Evolutionary conservation across 148 eudicot genomes (phyloP).

Genomic region (Vaccinium corymbosum): DNA sequence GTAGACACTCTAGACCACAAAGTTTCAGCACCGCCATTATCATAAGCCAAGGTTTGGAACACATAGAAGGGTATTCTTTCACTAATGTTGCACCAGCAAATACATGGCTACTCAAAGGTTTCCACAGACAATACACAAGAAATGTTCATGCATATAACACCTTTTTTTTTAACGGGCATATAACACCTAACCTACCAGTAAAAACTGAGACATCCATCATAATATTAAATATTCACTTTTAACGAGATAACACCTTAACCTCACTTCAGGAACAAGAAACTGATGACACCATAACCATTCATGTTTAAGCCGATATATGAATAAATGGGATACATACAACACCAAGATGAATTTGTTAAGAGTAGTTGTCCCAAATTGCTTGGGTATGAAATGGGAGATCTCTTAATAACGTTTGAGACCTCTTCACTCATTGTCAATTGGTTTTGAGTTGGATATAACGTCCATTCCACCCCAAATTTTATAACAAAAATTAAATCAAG

Average conservation of each 20-base stretch:
- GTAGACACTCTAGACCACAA: not conserved
- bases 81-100: not conserved
- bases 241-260: not conserved
- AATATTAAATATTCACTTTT: not conserved
- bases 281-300: not conserved
- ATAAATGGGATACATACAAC: not conserved
- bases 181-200: not conserved
- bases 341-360: not conserved
- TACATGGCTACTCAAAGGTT: not conserved
- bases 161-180: not conserved
- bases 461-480: no score
- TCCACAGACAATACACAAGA: not conserved
- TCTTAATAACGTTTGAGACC: no score
- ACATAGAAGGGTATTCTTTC: not conserved
- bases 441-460: no score
- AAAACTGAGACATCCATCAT: not conserved
- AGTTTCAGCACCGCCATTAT: not conserved
- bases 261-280: not conserved
- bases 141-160: not conserved
- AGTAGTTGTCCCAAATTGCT: no score
- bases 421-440: no score
- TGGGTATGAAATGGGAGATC: no score
- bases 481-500: no score
- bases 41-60: constrained; percentile 4
- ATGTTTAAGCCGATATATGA: not conserved